Evolutionary conservation across 345 rosid species (phyloP), one percentile per base, ranked within the genome.

Genomic region (Euphorbia peplus): DNA sequence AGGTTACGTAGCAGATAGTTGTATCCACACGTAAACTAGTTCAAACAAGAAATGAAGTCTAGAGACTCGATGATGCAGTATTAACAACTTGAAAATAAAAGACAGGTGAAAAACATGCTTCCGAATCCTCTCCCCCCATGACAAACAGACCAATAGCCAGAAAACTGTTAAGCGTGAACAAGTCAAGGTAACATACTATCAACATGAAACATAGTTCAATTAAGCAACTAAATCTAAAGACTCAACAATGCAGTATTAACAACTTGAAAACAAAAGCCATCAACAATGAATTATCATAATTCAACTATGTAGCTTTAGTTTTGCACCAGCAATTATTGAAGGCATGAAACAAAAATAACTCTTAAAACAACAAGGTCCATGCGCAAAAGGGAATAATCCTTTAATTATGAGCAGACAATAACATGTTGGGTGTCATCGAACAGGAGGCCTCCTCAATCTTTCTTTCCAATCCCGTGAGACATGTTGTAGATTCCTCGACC

Each of bases 381-480:
- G 55, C 52, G 68, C 67, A 59, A 68, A n/a, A 39, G 63, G 65
- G 63, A 30, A 47, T 18, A 67, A 68, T 69, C 72, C 67, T 63
- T 54, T 58, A 51, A 50, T 53, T 50, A 61, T 21, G 62, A 56
- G 66, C 51, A 55, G 60, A 67, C 30, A 67, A 42, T 6, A n/a
- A n/a, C n/a, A n/a, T n/a, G n/a, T n/a, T n/a, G 42, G 19, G 39
- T n/a, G 21, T 42, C 41, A 15, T 44, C 6, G 39, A 30, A 41
- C 54, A 77, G 18, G 42, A 66, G 8, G 75, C 71, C n/a, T 32
- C 71, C 60, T 87, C 86, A 84, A 79, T 88, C 96, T 79, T 88
- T 93, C 83, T 87, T 93, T 64, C 92, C 92, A 47, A 83, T 88
- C 41, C 97, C 98, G 58, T 85, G 84, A 1, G 97, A 76, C 98